Evolutionary conservation across 345 rosid genomes (phyloP).

Genomic region (Moricandia moricandioides): DNA sequence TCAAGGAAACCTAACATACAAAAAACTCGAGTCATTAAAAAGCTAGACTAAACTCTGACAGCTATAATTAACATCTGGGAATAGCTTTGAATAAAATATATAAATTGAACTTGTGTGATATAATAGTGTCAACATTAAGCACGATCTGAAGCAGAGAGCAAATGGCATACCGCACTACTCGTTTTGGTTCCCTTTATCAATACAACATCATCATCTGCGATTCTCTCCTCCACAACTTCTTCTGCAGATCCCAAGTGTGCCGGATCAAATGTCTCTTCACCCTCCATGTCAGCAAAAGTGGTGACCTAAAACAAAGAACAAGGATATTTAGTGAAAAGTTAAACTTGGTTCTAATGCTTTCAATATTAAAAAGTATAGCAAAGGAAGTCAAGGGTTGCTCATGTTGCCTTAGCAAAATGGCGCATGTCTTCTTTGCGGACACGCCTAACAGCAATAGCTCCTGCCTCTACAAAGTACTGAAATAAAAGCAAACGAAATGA

Average conservation of each 20-base stretch:
- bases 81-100: neutral
- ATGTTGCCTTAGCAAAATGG: conserved; percentile 95
- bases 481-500: conserved; percentile 23
- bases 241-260: conserved; percentile 79
- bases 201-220: conserved; percentile 86
- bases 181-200: conserved; percentile 90
- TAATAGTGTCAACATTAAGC: neutral
- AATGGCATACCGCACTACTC: conserved; percentile 65
- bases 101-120: neutral
- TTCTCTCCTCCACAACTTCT: conserved; percentile 89
- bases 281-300: conserved; percentile 99
- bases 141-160: neutral
- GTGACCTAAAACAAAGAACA: conserved; percentile 60
- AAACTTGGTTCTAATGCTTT: neutral
- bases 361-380: neutral
- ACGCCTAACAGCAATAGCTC: conserved; percentile 97
- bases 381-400: conserved; percentile 71
- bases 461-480: conserved; percentile 96
- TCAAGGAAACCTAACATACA: conserved; percentile 71
- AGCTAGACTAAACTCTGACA: neutral
- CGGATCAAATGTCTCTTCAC: conserved; percentile 89
- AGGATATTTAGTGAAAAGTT: conserved; percentile 7
- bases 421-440: conserved; percentile 97
- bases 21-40: neutral
- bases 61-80: too few relatives aligned